Evolutionary conservation across 805 yeast species (phyloP).

Genomic region (Wickerhamiella occidentalis): DNA sequence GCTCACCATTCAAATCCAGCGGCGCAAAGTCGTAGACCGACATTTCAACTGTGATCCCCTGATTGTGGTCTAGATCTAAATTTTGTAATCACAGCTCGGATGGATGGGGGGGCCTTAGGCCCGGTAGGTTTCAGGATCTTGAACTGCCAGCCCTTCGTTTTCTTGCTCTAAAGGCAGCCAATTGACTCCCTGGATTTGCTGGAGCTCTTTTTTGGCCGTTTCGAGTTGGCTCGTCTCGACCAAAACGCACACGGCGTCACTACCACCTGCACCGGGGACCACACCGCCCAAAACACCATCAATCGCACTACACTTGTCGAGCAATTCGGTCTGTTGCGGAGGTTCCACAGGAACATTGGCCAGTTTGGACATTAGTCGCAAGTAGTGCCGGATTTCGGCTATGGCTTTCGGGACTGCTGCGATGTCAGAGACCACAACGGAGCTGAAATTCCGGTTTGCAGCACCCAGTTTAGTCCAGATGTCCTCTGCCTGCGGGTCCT

Average conservation of each 20-base stretch:
- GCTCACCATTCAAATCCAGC: slow-evolving; percentile 45
- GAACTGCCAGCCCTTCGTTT: slow-evolving; percentile 10
- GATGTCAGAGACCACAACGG: slow-evolving; percentile 30
- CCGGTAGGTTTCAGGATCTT: background rate
- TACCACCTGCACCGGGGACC: slow-evolving; percentile 98
- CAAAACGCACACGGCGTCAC: slow-evolving; percentile 76
- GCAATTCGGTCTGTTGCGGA: slow-evolving; percentile 50
- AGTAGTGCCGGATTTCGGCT: slow-evolving; percentile 38
- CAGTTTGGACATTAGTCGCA: slow-evolving; percentile 47
- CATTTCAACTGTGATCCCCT: too few relatives aligned
- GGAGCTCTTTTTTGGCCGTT: slow-evolving; percentile 22
- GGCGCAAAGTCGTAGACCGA: slow-evolving; percentile 59
- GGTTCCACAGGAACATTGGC: slow-evolving; percentile 91
- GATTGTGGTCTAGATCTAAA: background rate
- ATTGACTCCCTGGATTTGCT: slow-evolving; percentile 18
- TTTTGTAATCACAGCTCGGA: slow-evolving; percentile 3
- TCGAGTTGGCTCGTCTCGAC: slow-evolving; percentile 38
- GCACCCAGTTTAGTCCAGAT: slow-evolving; percentile 46
- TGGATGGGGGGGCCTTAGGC: too few relatives aligned
- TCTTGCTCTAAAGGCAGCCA: slow-evolving; percentile 15
- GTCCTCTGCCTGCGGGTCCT: slow-evolving; percentile 39
- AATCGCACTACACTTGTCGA: slow-evolving; percentile 44
- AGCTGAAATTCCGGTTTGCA: slow-evolving; percentile 48
- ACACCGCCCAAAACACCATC: slow-evolving; percentile 88
- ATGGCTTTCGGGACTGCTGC: slow-evolving; percentile 15